Conservation (phyloP, 75 land plant genomes). For the Pinus albicaulis region DNA sequence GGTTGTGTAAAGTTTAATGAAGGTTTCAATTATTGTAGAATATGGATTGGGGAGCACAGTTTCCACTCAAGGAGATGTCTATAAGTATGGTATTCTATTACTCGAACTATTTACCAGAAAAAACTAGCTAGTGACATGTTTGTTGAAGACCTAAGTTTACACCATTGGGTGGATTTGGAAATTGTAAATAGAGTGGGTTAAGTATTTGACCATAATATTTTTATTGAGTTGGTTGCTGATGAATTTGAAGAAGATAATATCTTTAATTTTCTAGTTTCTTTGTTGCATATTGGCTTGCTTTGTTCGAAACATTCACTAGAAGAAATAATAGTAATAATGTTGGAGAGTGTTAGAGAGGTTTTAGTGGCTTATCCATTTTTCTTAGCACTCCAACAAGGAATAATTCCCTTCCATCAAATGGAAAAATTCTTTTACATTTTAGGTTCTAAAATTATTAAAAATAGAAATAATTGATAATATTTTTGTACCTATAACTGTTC, state of each 20-base stretch:
- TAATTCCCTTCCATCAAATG: neutral
- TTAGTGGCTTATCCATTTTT: neutral
- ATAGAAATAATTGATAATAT: too few species aligned
- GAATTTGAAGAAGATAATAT: neutral
- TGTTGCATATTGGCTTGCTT: slow-evolving; percentile 15
- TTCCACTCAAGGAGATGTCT: slow-evolving; percentile 26
- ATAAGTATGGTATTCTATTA: slow-evolving; percentile 30
- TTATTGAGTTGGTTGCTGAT: neutral
- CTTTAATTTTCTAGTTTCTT: neutral
- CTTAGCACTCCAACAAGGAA: neutral
- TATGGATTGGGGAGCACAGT: slow-evolving; percentile 12
- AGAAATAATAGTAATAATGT: slow-evolving; percentile 11
- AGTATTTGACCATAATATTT: neutral
- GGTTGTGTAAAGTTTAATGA: neutral
- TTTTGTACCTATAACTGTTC: too few species aligned
- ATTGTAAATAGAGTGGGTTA: neutral
- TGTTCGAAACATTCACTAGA: slow-evolving; percentile 24
- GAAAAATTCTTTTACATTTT: neutral
- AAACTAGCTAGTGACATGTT: neutral
- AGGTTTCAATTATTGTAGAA: slow-evolving; percentile 13
- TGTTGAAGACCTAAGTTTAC: neutral
- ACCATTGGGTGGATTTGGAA: neutral
- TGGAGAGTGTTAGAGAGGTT: neutral
- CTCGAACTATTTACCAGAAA: slow-evolving; percentile 25
- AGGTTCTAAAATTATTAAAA: too few species aligned